phyloP scores from a whole-genome alignment of 164 flowering plant species.

The Sextonia rubra region DNA sequence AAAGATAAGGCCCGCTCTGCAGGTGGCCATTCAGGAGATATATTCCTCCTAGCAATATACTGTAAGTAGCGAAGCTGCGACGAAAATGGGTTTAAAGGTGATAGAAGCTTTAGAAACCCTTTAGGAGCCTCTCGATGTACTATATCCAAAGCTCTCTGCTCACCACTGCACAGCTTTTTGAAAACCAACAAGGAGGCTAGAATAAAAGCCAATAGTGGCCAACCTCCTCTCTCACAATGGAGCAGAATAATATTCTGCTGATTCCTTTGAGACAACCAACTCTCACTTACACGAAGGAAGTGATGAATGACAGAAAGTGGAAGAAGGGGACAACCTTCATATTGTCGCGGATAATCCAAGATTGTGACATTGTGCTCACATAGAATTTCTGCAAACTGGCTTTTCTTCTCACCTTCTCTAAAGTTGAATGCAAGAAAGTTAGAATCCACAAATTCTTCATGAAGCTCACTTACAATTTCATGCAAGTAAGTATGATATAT shows the following conservation, averaged over 20 bases:
- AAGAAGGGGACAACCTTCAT: constrained; percentile 91
- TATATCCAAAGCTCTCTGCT: constrained; percentile 76
- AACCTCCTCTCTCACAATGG: constrained; percentile 97
- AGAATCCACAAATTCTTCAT: constrained; percentile 75
- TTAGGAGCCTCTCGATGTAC: constrained; percentile 97
- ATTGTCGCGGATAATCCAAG: constrained; percentile 91
- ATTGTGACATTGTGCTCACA: constrained; percentile 84
- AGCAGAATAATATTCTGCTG: constrained; percentile 74
- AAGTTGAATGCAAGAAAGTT: constrained; percentile 90
- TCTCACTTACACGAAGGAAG: constrained; percentile 81
- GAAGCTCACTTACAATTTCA: constrained; percentile 72
- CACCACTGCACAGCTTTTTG: constrained; percentile 76
- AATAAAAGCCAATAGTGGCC: constrained; percentile 91
- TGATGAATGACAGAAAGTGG: constrained; percentile 86
- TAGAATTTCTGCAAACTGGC: constrained; percentile 79
- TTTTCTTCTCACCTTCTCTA: constrained; percentile 86
- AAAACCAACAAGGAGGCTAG: constrained; percentile 79
- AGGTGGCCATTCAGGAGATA: constrained; percentile 94
- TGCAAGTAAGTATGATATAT: constrained; percentile 78
- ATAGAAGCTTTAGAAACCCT: constrained; percentile 75
- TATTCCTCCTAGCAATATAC: constrained; percentile 85
- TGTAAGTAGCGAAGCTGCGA: constrained; percentile 97
- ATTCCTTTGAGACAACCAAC: constrained; percentile 72
- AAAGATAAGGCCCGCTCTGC: constrained; percentile 84
- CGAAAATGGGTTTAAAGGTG: constrained; percentile 88